Percentiles rank a stretch among this genome's conserved stretches.
Evolutionary conservation across 306 rosid species (phyloP).

Genomic region (Inga leiocalycina): DNA sequence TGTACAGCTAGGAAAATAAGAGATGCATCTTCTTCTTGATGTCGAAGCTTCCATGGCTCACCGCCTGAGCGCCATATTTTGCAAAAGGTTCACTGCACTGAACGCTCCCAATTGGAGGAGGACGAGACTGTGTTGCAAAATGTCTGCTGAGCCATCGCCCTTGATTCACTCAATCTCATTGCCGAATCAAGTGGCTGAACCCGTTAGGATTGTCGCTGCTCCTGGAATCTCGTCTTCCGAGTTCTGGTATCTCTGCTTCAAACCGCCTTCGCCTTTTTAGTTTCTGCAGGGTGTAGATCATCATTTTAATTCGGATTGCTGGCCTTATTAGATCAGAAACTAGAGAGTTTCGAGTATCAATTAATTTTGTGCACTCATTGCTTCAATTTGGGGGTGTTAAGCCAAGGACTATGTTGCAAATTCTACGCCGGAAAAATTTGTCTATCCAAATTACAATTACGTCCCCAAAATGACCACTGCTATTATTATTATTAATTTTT

Average conservation of each 20-base stretch:
- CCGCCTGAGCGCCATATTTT: conserved; percentile 9
- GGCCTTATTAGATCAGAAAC: background rate
- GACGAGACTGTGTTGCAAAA: conserved; percentile 45
- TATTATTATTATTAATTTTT: background rate
- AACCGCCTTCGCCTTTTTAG: background rate
- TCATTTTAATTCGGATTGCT: background rate
- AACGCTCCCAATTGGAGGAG: conserved; percentile 25
- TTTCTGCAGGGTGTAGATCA: background rate
- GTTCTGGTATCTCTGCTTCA: conserved; percentile 55
- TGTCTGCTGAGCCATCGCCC: conserved; percentile 59
- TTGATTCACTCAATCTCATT: conserved; percentile 60
- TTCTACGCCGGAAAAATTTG: background rate
- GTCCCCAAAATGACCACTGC: background rate
- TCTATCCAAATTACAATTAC: background rate
- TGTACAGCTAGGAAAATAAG: background rate
- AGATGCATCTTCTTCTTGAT: background rate
- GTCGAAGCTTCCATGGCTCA: conserved; percentile 37
- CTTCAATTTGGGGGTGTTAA: too few relatives aligned
- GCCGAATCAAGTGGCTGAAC: conserved; percentile 54
- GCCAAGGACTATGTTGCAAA: background rate
- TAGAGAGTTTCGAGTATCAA: background rate
- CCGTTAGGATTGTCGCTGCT: conserved; percentile 74
- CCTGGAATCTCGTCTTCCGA: conserved; percentile 68
- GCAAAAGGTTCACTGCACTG: conserved; percentile 31
- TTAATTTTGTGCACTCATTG: conserved; percentile 12